Conservation (phyloP, 1,284 basidiomycete genomes). For the Sanguinoderma infundibulare region DNA sequence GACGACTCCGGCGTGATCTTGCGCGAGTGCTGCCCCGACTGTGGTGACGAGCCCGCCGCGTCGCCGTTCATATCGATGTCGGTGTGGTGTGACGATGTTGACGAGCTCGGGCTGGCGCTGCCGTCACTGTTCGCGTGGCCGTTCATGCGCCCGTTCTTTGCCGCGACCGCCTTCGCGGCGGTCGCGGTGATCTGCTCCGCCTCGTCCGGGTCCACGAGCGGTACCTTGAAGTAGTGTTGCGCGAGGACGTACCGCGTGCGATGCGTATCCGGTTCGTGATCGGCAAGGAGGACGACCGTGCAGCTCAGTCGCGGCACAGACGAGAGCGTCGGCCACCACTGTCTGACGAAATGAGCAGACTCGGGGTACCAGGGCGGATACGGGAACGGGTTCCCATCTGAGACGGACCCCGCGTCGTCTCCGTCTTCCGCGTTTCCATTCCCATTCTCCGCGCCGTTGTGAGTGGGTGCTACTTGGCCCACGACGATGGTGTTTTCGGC, state of each 20-base stretch:
- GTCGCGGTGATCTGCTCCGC: slow-evolving; percentile 9
- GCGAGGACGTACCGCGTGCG: slow-evolving; percentile 67
- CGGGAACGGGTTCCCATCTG: slow-evolving; percentile 29
- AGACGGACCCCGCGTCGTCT: slow-evolving; percentile 10
- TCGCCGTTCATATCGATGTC: neutral
- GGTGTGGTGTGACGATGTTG: slow-evolving; percentile 2
- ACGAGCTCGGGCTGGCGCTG: slow-evolving; percentile 3
- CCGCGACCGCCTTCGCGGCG: slow-evolving; percentile 14
- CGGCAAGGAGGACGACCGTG: slow-evolving; percentile 69
- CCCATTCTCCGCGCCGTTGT: neutral
- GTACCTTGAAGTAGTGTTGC: slow-evolving; percentile 76
- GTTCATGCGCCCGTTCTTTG: neutral
- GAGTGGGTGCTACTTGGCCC: neutral
- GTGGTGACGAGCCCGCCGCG: slow-evolving; percentile 3
- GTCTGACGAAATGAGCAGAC: slow-evolving; percentile 73
- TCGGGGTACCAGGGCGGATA: slow-evolving; percentile 62
- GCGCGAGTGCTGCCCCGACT: slow-evolving; percentile 8
- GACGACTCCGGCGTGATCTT: slow-evolving; percentile 20
- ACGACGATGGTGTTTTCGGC: neutral
- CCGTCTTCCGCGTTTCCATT: slow-evolving; percentile 8
- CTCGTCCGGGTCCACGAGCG: slow-evolving; percentile 36
- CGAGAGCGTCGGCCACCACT: slow-evolving; percentile 75
- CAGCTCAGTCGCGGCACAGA: slow-evolving; percentile 67
- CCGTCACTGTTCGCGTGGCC: slow-evolving; percentile 3
- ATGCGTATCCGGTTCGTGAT: slow-evolving; percentile 60